Evolutionary conservation across 371 early-diverging fungal genomes (phyloP), one percentile per base, ranked within the genome.

Genomic region (Umbelopsis sp.): DNA sequence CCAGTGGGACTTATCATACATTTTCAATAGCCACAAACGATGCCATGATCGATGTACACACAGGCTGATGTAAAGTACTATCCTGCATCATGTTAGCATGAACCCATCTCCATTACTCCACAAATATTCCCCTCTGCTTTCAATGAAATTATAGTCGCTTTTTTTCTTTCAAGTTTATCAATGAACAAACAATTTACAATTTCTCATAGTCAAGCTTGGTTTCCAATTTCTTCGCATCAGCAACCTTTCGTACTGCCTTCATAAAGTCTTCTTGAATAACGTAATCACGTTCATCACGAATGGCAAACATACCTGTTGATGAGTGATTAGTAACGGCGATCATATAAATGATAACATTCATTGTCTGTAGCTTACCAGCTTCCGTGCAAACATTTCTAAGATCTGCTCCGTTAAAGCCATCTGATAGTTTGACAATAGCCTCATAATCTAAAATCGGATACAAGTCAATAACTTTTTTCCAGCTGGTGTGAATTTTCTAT

Each of bases 361-460:
- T n/a, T 45, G 50, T 50, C 32, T 46, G 29, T 5, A 62, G 16
- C 24, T 73, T 68, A 70, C 99, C 99, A 5, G 99, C 98, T 84
- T 99, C 99, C 35, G 99, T 99, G 84, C 99, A 99, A 22, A 99
- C 97, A 77, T 99, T 99, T 75, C 99, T 87, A 79, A 99, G 85
- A 92, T 99, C 99, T 37, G 99, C 99, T 38, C 99, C 98, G 74
- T 99, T 99, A 83, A 99, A 99, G 8, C 98, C 99, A 77, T 97
- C 98, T 5, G 97, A 93, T 38, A 99, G 85, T 77, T 99, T 99
- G 29, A 99, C 99, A 64, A 99, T 91, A 22, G 97, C 96, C 79
- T 99, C 99, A 71, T 97, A 97, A 80, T 99, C 99, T 89, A 48
- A 68, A 20, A 37, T 8, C 50, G 62, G 6, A 29, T 37, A 22